Evolutionary conservation across 1,284 basidiomycete species (phyloP), one percentile per base, ranked within the genome.

Genomic region (Pisolithus thermaeus): DNA sequence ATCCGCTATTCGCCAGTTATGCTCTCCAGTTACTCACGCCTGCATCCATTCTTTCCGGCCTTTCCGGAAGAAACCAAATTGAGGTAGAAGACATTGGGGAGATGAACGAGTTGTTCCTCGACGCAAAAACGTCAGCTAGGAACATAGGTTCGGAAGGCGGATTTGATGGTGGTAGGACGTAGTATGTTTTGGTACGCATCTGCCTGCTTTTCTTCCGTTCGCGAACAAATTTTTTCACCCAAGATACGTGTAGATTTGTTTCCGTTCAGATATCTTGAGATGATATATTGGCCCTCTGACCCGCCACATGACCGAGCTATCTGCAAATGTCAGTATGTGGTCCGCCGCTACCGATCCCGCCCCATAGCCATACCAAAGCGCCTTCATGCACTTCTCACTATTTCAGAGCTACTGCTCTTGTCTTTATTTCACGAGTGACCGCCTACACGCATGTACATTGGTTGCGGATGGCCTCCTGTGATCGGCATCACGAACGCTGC

Each of bases 71-170:
- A 53, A 77, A 73, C 23, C 87, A 94, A 61, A 92, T 99, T 52
- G 80, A 84, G 51, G 71, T 86, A 8, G 88, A 95, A 55, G 96
- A 99, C 65, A 84, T 99, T 47, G 77, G 78, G 22, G 94, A 98
- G 75, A 90, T 94, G 84, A 87, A 87, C 54, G 90, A 93, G 66
- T 76, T 99, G 22, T 99, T 99, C 78, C 75, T 97, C 59, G 95
- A 98, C 68, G 93, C 95, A 7, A 95, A 94, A 65, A 84, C 85
- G 0, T 84, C 81, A 55, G 86, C 87, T 9, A 68, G 69, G 30
- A 74, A 80, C 58, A 84, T 88, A 54, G 61, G 63, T 22, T 54
- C 58, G 16, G 75, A 73, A 42, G 77, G 75, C 3, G 73, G 70
- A 18, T 71, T 68, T 57, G 67, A 70, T 37, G 72, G 73, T 16